These are phyloP conservation scores for Cydonia oblonga DNA, from an alignment of 331 rosid genomes.

Conservation along the genomic window DNA sequence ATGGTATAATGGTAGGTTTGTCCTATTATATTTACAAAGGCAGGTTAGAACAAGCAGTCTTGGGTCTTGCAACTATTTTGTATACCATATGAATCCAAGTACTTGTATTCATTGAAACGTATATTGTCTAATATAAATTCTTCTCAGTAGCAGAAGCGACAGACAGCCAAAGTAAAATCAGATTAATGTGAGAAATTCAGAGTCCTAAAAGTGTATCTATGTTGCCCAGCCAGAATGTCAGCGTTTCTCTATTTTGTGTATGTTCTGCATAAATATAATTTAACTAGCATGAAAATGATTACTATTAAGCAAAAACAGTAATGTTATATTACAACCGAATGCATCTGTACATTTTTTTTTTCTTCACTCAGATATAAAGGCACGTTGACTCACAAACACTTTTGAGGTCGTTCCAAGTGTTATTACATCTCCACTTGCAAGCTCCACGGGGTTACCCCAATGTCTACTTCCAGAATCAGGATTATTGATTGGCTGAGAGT, in stretches of 20 bases:
- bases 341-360: not conserved
- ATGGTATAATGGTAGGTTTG: not conserved
- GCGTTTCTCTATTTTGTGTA: not conserved
- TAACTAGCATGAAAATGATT: not conserved
- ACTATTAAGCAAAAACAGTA: not conserved
- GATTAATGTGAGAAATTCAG: not conserved
- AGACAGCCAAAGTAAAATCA: not conserved
- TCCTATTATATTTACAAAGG: not conserved
- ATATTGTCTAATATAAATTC: not conserved
- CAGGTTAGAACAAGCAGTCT: not conserved
- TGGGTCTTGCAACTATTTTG: not conserved
- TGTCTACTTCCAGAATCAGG: constrained; percentile 61
- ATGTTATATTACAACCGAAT: not conserved
- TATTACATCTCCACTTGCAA: constrained; percentile 74
- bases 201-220: not conserved
- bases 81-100: not conserved
- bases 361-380: not conserved
- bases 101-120: not conserved
- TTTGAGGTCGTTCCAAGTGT: constrained; percentile 89
- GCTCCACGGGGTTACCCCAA: constrained; percentile 66
- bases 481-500: constrained; percentile 61
- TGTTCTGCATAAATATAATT: not conserved
- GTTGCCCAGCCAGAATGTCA: not conserved
- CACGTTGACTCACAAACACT: constrained; percentile 44
- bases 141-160: not conserved